Base-by-base conservation (phyloP, 2,329 filamentous ascomycete genomes). In the Apiospora rasikravindrae region DNA sequence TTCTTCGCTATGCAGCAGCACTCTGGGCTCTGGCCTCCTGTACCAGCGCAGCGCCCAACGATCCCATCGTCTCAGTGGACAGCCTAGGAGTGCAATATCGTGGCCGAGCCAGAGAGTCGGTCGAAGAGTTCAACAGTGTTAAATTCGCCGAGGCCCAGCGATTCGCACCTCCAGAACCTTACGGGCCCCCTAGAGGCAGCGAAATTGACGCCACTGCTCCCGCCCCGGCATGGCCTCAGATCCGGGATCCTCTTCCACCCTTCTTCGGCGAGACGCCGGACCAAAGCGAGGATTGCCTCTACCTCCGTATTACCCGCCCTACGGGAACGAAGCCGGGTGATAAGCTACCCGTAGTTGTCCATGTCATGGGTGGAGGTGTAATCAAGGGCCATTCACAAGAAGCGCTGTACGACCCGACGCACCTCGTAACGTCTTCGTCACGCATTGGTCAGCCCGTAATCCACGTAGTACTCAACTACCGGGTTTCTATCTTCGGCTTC, bases 371-470 rank as follows among this genome's bases (percentile, higher is more conserved):
- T 11, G 66, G 66, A 3, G 66, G 66, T 40, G 40, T 85, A 47
- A 81, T 83, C 71, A 80, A 78, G 33, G 84, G 84, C 29, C 82
- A 82, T n/a, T 73, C 79, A n/a, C 78, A 82, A 72, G 88, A 86
- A 76, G 7, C 53, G 3, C 29, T 19, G 2, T 19, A 33, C 47
- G 80, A 83, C 0, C 81, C 82, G 2, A 84, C 81, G 69, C 82
- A 84, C 70, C 80, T 83, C 42, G 82, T 83, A 3, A 73, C 80
- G 16, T 77, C 80, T 68, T 82, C 83, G 78, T 81, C 82, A 11
- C 75, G 72, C 29, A 44, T 71, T 29, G 70, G 64, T n/a, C 70
- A 72, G 67, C 67, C 70, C 14, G 70, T 73, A 40, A 82, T 85
- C 44, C 77, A 84, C 13, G 84, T 85, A 1, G 80, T 80, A 37